Evolutionary conservation across 2,329 filamentous ascomycete species (phyloP).

Genomic region (Sporothrix schenckii): DNA sequence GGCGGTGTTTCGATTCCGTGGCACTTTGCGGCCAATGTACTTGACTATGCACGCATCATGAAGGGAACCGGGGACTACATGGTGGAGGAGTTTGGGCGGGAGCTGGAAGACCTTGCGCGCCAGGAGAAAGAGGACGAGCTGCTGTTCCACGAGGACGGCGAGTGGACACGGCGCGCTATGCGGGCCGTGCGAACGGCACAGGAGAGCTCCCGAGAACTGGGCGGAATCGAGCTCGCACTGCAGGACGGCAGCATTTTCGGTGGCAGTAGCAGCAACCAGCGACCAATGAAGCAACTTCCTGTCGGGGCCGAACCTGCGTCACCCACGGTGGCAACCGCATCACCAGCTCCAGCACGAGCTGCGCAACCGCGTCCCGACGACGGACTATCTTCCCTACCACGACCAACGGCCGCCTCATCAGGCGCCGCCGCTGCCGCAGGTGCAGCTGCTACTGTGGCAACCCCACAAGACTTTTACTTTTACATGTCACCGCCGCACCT

Average conservation of each 20-base stretch:
- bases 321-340: background rate
- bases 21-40: conserved; percentile 90
- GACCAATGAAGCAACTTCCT: background rate
- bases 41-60: conserved; percentile 92
- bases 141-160: conserved; percentile 87
- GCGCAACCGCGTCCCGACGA: conserved; percentile 11
- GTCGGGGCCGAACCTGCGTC: conserved; percentile 28
- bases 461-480: conserved; percentile 70
- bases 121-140: conserved; percentile 89
- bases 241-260: conserved; percentile 32
- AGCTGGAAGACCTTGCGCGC: conserved; percentile 71
- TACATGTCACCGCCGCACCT: conserved; percentile 86
- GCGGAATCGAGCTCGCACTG: conserved; percentile 39
- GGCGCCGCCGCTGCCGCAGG: conserved; percentile 27
- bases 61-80: conserved; percentile 91
- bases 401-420: conserved; percentile 9
- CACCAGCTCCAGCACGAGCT: background rate
- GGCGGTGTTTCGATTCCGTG: conserved; percentile 66
- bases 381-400: conserved; percentile 32
- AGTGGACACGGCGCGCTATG: conserved; percentile 87
- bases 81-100: conserved; percentile 74
- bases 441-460: conserved; percentile 35
- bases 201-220: conserved; percentile 65
- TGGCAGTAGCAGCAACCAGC: background rate
- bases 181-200: conserved; percentile 72